Evolutionary conservation across 352 stramenopile genomes (phyloP).

Genomic region (Globisporangium spiculum): DNA sequence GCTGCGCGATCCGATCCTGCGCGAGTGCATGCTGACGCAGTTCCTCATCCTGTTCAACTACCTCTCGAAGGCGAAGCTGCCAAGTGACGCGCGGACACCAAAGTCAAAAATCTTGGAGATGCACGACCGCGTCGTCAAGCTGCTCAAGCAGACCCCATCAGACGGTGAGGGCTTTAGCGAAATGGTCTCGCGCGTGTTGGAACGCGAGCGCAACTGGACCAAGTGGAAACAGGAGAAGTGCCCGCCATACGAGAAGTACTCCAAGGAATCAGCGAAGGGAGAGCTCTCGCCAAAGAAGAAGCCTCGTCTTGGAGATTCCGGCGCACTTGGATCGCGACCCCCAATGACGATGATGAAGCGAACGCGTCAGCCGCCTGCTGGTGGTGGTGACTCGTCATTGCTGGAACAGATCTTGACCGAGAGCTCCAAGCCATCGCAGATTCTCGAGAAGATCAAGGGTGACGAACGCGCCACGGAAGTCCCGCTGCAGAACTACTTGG

Average conservation of each 20-base stretch:
- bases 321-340: conserved; percentile 19
- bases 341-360: conserved; percentile 22
- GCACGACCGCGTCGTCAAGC: conserved; percentile 63
- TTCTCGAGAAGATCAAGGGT: conserved; percentile 76
- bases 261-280: conserved; percentile 8
- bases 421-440: conserved; percentile 68
- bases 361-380: conserved; percentile 8
- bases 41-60: conserved; percentile 85
- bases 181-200: conserved; percentile 83
- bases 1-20: conserved; percentile 86
- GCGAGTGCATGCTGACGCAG: conserved; percentile 88
- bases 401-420: conserved; percentile 80
- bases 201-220: conserved; percentile 88
- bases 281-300: conserved; percentile 29
- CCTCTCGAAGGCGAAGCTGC: conserved; percentile 53
- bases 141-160: conserved; percentile 84
- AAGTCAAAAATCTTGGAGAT: conserved; percentile 63
- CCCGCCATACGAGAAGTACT: conserved; percentile 67
- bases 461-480: conserved; percentile 63
- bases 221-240: conserved; percentile 91
- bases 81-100: conserved; percentile 41
- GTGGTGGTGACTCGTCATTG: conserved; percentile 33
- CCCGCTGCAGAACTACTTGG: conserved; percentile 74
- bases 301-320: conserved; percentile 38
- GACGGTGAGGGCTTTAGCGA: conserved; percentile 86